Evolutionary conservation across 805 yeast genomes (phyloP), one percentile per base, ranked within the genome.

Genomic region (Kockiozyma suomiensis): DNA sequence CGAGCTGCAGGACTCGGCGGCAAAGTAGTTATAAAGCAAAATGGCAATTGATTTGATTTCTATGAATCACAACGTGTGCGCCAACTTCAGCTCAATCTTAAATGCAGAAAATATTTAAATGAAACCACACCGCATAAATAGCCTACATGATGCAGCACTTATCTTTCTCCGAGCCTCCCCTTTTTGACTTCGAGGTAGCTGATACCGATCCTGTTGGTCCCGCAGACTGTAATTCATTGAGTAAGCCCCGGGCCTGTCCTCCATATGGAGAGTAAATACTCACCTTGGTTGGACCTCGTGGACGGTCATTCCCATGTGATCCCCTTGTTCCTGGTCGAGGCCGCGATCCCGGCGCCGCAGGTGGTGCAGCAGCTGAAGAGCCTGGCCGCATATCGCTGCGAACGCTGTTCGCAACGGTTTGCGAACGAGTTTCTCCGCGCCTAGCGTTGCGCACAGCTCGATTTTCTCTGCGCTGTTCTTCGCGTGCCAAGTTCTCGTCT

Each of bases 401-500:
- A n/a, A 21, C 33, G 33, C 10, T 30, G 10, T 30, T 38, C 28
- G 48, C 33, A 8, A 33, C 10, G 15, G 19, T 43, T 10, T 8
- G 32, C 4, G 50, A 3, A 5, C 42, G 42, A 38, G n/a, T n/a
- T n/a, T 15, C 19, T 2, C 50, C 33, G 37, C 38, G 50, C 33
- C 38, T 3, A 32, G 35, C 23, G 10, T 42, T 15, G 12, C 43
- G 30, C 6, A 51, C 58, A 12, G 50, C 53, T 5, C 40, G 52
- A 32, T 58, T 53, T 19, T 66, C 66, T 19, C 50, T 50, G 13
- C 54, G 48, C 21, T 67, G 68, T 8, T 57, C 50, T 17, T 64
- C 61, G 13, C 50, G 48, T 2, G 75, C 75, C 32, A 63, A 23
- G 42, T 49, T 61, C 7, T 59, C 59, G 40, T 73, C 76, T 43